These are phyloP conservation scores for Calonectria pteridis DNA, from an alignment of 2,329 filamentous ascomycete genomes.

Conservation along the genomic window DNA sequence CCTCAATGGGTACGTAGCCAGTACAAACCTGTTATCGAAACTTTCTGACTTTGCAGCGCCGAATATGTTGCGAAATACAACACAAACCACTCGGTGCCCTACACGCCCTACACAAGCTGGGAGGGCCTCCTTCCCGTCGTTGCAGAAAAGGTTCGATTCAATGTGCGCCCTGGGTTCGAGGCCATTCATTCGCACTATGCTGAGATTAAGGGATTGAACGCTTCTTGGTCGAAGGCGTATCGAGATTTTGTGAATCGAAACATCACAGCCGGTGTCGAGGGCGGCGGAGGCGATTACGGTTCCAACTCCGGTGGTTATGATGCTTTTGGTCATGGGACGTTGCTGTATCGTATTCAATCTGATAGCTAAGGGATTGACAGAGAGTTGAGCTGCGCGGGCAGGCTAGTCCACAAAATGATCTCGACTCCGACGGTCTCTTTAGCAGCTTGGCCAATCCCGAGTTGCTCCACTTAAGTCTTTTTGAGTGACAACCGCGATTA, in stretches of 20 bases:
- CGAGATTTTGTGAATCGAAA: slow-evolving; percentile 51
- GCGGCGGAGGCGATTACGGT: slow-evolving; percentile 59
- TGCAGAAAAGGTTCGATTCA: slow-evolving; percentile 27
- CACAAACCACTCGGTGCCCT: slow-evolving; percentile 56
- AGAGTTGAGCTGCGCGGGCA: too few species aligned
- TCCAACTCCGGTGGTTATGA: slow-evolving; percentile 56
- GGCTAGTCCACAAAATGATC: too few species aligned
- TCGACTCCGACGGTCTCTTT: background rate
- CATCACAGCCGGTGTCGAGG: slow-evolving; percentile 53
- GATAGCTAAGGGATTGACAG: background rate
- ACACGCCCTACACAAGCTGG: slow-evolving; percentile 51
- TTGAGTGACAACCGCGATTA: too few species aligned
- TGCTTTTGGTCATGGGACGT: slow-evolving; percentile 49
- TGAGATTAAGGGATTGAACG: slow-evolving; percentile 52
- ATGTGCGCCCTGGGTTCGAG: slow-evolving; percentile 51
- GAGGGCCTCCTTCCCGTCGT: slow-evolving; percentile 53
- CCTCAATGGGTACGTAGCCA: slow-evolving; percentile 13
- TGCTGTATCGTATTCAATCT: slow-evolving; percentile 40
- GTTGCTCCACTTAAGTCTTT: too few species aligned
- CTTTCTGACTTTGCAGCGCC: slow-evolving; percentile 37
- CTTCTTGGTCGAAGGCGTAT: slow-evolving; percentile 52
- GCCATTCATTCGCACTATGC: slow-evolving; percentile 56
- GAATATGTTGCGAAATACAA: slow-evolving; percentile 59
- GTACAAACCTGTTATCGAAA: background rate
- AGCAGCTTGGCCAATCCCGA: too few species aligned